Conservation (phyloP, 2,329 filamentous ascomycete genomes). For the Fusarium subglutinans region DNA sequence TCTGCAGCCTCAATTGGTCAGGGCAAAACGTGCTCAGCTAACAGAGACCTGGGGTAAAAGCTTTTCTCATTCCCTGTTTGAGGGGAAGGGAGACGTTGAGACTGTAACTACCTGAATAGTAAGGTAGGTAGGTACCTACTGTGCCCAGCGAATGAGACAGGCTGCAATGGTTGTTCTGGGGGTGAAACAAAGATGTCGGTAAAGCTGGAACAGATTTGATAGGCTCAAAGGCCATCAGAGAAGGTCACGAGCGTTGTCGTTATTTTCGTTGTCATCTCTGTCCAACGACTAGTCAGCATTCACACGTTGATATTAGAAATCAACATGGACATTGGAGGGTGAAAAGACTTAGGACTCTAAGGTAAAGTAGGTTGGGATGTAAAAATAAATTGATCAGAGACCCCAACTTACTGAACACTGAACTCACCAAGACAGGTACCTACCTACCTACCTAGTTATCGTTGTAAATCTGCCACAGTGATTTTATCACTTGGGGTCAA, state of each 20-base stretch:
- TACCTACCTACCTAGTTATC: not conserved
- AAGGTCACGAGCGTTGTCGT: conserved; percentile 14
- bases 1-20: not conserved
- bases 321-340: not conserved
- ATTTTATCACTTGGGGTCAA: not conserved
- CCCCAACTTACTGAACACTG: not conserved
- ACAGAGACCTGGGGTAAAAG: conserved; percentile 8
- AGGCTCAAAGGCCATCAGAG: not conserved
- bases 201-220: conserved; percentile 15
- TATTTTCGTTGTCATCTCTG: conserved; percentile 4
- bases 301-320: not conserved
- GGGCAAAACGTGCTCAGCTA: not conserved
- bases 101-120: not conserved
- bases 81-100: not conserved
- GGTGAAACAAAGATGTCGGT: conserved; percentile 7
- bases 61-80: not conserved
- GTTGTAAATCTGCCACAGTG: not conserved
- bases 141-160: not conserved
- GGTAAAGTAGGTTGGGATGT: not conserved
- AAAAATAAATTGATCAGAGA: not conserved
- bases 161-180: not conserved
- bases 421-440: not conserved
- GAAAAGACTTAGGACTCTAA: not conserved
- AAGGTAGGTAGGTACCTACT: not conserved
- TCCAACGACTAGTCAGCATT: not conserved